Base-by-base conservation (phyloP, 768 basidiomycete species). In the Termitomyces sp. region DNA sequence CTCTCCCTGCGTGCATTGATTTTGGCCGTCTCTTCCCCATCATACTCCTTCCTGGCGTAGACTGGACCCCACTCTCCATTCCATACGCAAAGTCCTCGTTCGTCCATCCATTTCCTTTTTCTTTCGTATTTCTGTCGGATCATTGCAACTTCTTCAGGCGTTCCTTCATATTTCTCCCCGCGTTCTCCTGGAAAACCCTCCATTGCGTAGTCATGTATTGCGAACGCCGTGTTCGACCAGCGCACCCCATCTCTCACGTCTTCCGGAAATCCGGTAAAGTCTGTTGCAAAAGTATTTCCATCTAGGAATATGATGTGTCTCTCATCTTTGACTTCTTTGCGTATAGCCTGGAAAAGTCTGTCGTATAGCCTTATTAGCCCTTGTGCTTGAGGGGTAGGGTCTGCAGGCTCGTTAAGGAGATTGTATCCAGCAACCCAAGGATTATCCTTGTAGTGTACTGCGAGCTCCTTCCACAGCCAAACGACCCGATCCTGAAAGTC, bases 11-110 rank as follows among this genome's bases (percentile, higher is more conserved):
- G 65, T 59, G 78, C 74, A 70, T 93, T 92, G 69, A 88, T 87
- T 43, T 63, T 65, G 28, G 89, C 83, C 51, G 83, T 86, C 54
- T 73, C 68, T 1, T 75, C 76, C 0, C 86, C 83, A 6, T 82
- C 81, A 55, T 79, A 83, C 54, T 81, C 75, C 67, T 70, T 71
- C 61, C 86, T 72, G 2, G 86, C 86, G 59, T 91, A 92, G 17
- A 92, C 89, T 2, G 89, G 89, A n/a, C 91, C 91, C 78, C 84
- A 92, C 67, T 91, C 90, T 11, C 90, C 90, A 62, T 90, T 87
- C 87, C 85, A 85, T 28, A 88, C 85, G 56, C 84, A 85, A 23
- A 87, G 71, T 1, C 80, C 80, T 9, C 77, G 72, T 64, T 81
- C 73, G 63, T 88, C 82, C 86, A 89, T 86, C 85, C 86, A 92